phyloP scores from a whole-genome alignment of 1,284 basidiomycete species.

The Fomes fomentarius region DNA sequence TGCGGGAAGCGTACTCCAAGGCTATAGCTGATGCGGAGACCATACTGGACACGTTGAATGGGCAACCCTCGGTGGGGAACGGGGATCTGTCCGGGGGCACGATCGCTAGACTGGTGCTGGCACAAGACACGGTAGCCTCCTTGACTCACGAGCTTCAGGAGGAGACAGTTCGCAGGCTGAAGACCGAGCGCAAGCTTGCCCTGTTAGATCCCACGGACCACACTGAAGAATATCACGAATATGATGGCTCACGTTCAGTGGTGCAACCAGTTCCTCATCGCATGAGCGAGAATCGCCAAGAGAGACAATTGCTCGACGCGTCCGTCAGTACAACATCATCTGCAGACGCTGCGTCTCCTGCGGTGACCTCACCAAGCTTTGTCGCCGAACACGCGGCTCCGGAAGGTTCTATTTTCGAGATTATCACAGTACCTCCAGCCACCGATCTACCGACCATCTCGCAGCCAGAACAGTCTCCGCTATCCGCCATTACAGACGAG shows the following conservation, averaged over 20 bases:
- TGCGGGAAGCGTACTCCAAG: conserved; percentile 37
- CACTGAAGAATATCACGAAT: conserved; percentile 1
- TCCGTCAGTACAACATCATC: not conserved
- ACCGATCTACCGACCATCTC: too few species aligned
- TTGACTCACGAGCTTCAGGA: conserved; percentile 67
- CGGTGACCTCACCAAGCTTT: too few species aligned
- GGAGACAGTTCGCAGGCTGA: conserved; percentile 64
- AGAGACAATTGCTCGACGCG: conserved; percentile 3
- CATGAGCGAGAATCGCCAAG: not conserved
- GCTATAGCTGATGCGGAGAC: conserved; percentile 53
- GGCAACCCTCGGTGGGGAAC: conserved; percentile 23
- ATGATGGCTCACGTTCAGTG: not conserved
- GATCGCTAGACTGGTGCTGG: conserved; percentile 60
- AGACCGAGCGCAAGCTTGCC: conserved; percentile 45
- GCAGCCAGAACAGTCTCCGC: too few species aligned
- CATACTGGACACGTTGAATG: conserved; percentile 51
- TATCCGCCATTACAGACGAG: too few species aligned
- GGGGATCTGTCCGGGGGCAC: conserved; percentile 28
- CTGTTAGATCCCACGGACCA: conserved; percentile 17
- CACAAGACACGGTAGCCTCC: conserved; percentile 60
- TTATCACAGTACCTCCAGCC: too few species aligned
- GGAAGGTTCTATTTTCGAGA: too few species aligned
- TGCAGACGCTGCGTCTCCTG: not conserved
- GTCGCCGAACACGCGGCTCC: too few species aligned
- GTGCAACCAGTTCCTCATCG: conserved; percentile 17